These are phyloP conservation scores for Aspergillus ochraceus DNA, from an alignment of 2,329 filamentous ascomycete species.

Conservation along the genomic window DNA sequence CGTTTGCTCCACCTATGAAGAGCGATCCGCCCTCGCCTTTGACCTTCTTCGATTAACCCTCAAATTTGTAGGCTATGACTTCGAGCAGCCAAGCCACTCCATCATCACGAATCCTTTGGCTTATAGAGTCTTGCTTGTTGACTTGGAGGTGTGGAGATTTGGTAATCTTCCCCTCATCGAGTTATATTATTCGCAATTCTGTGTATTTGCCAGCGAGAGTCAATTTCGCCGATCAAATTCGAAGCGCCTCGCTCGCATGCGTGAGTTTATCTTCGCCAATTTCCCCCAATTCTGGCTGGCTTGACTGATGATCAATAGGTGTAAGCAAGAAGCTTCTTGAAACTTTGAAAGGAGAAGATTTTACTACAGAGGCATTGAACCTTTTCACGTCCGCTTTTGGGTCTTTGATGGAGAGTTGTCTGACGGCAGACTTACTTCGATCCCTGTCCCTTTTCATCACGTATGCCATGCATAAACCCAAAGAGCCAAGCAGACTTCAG, in stretches of 20 bases:
- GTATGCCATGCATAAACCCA: conserved; percentile 75
- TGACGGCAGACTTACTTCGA: conserved; percentile 80
- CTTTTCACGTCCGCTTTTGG: conserved; percentile 79
- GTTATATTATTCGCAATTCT: conserved; percentile 90
- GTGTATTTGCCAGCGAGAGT: conserved; percentile 83
- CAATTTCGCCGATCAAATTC: conserved; percentile 92
- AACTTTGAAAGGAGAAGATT: conserved; percentile 80
- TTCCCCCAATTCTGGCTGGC: background rate
- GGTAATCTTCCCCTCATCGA: conserved; percentile 75
- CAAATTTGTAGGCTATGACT: conserved; percentile 84
- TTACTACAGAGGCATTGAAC: conserved; percentile 69
- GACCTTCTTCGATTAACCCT: conserved; percentile 75
- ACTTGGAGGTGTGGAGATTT: conserved; percentile 89
- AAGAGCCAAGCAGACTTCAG: conserved; percentile 40
- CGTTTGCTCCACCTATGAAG: conserved; percentile 39
- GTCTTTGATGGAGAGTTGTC: conserved; percentile 74
- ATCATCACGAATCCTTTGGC: conserved; percentile 95
- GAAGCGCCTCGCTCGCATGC: conserved; percentile 82
- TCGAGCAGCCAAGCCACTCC: conserved; percentile 75
- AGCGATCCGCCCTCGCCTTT: conserved; percentile 54
- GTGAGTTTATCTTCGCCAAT: conserved; percentile 54
- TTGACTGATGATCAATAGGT: conserved; percentile 51
- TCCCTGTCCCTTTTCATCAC: conserved; percentile 90
- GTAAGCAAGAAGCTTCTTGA: conserved; percentile 89
- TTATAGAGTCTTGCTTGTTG: conserved; percentile 87